These are phyloP conservation scores for Colletotrichum endophyticum DNA, from an alignment of 2,329 filamentous ascomycete species.

Conservation along the genomic window DNA sequence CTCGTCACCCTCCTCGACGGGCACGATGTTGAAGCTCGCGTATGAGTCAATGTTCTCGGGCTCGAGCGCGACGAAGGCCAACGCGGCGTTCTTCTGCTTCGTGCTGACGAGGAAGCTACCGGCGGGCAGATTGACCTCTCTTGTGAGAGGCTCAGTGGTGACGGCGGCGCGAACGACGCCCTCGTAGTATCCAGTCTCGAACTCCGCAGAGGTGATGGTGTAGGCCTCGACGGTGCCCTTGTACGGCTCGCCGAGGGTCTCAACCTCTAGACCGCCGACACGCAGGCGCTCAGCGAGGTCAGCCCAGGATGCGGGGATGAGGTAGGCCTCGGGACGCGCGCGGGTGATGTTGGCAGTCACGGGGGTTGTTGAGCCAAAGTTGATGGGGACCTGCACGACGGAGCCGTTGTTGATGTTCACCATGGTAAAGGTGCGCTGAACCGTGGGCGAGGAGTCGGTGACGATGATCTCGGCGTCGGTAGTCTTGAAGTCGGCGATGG, in stretches of 20 bases:
- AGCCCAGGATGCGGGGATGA: constrained; percentile 32
- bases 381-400: constrained; percentile 30
- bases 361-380: constrained; percentile 32
- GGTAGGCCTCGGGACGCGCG: constrained; percentile 30
- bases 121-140: constrained; percentile 26
- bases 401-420: constrained; percentile 29
- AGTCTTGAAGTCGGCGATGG: constrained; percentile 30
- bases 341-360: constrained; percentile 32
- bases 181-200: constrained; percentile 31
- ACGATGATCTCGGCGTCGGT: constrained; percentile 30
- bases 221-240: constrained; percentile 31
- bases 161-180: constrained; percentile 28
- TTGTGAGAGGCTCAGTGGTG: constrained; percentile 21
- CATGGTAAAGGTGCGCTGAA: constrained; percentile 27
- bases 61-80: constrained; percentile 33
- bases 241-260: constrained; percentile 27
- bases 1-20: constrained; percentile 30
- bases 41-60: constrained; percentile 39
- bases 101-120: constrained; percentile 36
- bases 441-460: constrained; percentile 27
- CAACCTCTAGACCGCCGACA: constrained; percentile 28
- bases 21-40: constrained; percentile 33
- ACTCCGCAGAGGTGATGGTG: constrained; percentile 25
- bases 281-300: constrained; percentile 30
- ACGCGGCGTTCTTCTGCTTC: constrained; percentile 33